phyloP scores from a whole-genome alignment of 139 green algal species.

The Trebouxia sp. region DNA sequence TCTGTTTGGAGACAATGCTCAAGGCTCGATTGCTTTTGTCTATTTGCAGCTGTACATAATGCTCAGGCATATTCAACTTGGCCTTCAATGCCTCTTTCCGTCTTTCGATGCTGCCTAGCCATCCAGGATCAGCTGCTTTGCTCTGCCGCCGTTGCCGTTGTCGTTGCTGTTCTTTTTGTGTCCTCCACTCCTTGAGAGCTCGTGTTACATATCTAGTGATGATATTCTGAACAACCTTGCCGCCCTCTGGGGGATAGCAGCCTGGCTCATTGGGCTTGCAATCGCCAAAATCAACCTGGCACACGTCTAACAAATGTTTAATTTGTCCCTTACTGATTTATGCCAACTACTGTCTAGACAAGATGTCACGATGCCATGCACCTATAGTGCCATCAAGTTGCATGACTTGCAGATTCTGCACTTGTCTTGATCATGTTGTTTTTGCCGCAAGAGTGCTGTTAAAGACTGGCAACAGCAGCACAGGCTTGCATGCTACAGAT shows the following conservation, averaged over 20 bases:
- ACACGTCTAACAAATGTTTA: too few relatives aligned
- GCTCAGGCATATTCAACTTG: background rate
- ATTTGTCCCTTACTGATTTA: background rate
- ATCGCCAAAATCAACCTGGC: slow-evolving; percentile 67
- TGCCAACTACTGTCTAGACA: background rate
- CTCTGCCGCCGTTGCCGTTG: background rate
- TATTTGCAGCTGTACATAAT: background rate
- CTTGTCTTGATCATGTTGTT: slow-evolving; percentile 2
- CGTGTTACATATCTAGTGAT: slow-evolving; percentile 62
- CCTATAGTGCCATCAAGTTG: background rate
- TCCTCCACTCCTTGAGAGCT: slow-evolving; percentile 41
- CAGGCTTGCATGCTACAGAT: slow-evolving; percentile 3
- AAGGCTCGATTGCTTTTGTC: background rate
- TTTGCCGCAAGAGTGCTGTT: background rate
- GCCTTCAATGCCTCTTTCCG: background rate
- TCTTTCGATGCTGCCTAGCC: background rate
- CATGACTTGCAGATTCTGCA: background rate
- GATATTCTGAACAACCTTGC: slow-evolving; percentile 61
- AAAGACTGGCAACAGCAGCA: background rate
- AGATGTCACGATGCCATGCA: background rate
- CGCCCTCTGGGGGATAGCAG: slow-evolving; percentile 71
- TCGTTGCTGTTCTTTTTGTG: background rate
- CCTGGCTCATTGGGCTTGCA: background rate
- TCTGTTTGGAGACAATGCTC: background rate
- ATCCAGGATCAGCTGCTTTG: background rate